Percentiles rank a stretch among this genome's conserved stretches.
Evolutionary conservation across 2,329 filamentous ascomycete genomes (phyloP).

Genomic region (Arthrinium puccinioides): DNA sequence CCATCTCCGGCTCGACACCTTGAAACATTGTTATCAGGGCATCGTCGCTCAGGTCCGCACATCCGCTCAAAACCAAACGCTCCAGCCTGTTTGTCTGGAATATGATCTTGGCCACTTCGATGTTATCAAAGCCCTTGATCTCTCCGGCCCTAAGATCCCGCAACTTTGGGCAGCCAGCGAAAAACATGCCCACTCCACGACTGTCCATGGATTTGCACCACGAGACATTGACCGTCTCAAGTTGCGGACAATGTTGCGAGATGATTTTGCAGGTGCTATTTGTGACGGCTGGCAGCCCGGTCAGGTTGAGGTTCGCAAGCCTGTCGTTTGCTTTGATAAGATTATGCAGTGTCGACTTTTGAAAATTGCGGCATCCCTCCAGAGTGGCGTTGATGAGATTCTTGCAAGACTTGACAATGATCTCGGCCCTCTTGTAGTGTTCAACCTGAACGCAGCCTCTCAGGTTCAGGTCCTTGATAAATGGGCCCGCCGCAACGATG

Average conservation of each 20-base stretch:
- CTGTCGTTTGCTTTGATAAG: slow-evolving; percentile 67
- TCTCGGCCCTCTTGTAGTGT: slow-evolving; percentile 69
- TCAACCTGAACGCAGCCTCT: slow-evolving; percentile 85
- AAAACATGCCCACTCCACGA: slow-evolving; percentile 62
- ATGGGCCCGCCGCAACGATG: slow-evolving; percentile 77
- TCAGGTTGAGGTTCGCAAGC: slow-evolving; percentile 79
- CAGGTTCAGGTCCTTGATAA: slow-evolving; percentile 84
- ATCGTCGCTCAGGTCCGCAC: slow-evolving; percentile 69
- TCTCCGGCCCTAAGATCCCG: slow-evolving; percentile 78
- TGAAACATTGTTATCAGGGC: slow-evolving; percentile 68
- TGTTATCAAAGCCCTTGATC: slow-evolving; percentile 69
- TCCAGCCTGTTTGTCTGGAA: slow-evolving; percentile 79
- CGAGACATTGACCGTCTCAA: slow-evolving; percentile 84
- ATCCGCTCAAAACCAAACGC: slow-evolving; percentile 73
- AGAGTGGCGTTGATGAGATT: slow-evolving; percentile 85
- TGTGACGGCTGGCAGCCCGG: slow-evolving; percentile 70
- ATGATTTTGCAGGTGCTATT: slow-evolving; percentile 85
- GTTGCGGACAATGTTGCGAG: slow-evolving; percentile 67
- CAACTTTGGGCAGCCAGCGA: slow-evolving; percentile 65
- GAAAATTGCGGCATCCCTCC: slow-evolving; percentile 83
- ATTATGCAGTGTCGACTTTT: slow-evolving; percentile 68
- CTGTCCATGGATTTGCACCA: slow-evolving; percentile 89
- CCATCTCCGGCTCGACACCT: slow-evolving; percentile 68
- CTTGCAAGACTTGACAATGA: slow-evolving; percentile 73
- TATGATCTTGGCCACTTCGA: slow-evolving; percentile 63